Base-by-base conservation (phyloP, 805 yeast species). In the Wickerhamomyces sydowiorum region DNA sequence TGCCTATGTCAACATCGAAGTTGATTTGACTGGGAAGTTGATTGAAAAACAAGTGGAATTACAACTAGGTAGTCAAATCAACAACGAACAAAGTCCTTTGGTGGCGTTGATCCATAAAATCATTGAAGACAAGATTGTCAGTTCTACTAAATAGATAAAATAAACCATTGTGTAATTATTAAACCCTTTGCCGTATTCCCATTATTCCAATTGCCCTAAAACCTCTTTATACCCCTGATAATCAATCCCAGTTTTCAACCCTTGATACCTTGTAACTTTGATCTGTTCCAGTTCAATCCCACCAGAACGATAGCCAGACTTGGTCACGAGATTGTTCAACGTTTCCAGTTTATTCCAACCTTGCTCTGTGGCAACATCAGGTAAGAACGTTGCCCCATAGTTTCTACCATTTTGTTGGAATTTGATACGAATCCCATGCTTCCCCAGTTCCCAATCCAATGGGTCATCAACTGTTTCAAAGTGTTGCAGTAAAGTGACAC, bases 1-100 rank as follows among this genome's bases (percentile, higher is more conserved):
- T 1, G 83, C 73, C 31, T 51, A 57, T 15, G 95, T 93, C 22
- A 93, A 93, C 55, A 80, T 93, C 38, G 99, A 93, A 65, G 99
- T 93, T 25, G 99, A 93, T 62, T 69, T 91, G 39, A 85, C 91
- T 31, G 99, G 98, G 17, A 93, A 93, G 65, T 72, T 89, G 45
- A 78, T 91, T 43, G 96, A 87, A 57, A 81, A 87, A 61, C 98
- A 91, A 65, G 83, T 93, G 41, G 74, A 72, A 44, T 43, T 72
- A 29, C 71, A 75, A 48, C 64, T 85, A 46, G 70, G 73, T 45
- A 69, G 72, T 38, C 82, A 84, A 56, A 69, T 78, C 15, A 56
- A 58, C 13, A 71, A 74, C 45, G 60, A 68, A 9, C 66, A 69
- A 23, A 72, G 83, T 29, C 64, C 75, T 2, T 64, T 86, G 47